A percentile compares a stretch with the other conserved stretches of the same genome.
These are phyloP conservation scores for Cotoneaster glaucophyllus DNA, from an alignment of 306 rosid species.

Conservation along the genomic window DNA sequence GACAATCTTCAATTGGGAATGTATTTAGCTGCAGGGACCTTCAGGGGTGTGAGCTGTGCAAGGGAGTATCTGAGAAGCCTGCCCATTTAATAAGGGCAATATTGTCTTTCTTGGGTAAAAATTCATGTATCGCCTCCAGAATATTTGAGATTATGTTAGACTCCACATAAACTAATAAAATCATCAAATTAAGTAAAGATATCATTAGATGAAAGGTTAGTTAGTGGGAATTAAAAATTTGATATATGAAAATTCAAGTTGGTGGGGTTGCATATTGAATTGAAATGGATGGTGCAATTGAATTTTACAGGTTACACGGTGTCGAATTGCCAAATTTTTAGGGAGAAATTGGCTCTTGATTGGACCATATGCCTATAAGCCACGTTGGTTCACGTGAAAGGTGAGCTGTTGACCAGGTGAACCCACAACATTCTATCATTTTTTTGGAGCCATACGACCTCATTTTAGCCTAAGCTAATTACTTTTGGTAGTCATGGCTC, in stretches of 20 bases:
- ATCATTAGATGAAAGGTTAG: background rate
- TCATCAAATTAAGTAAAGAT: background rate
- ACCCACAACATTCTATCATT: background rate
- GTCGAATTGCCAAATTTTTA: background rate
- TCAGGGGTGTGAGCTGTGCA: too few relatives aligned
- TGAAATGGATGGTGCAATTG: background rate
- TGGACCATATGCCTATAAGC: background rate
- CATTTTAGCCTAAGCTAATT: too few relatives aligned
- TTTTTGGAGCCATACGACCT: background rate
- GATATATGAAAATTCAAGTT: background rate
- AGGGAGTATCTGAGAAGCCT: too few relatives aligned
- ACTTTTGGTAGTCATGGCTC: too few relatives aligned
- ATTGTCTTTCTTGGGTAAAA: too few relatives aligned
- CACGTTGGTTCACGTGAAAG: slow-evolving; percentile 4
- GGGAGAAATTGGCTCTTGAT: background rate
- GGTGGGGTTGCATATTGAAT: background rate
- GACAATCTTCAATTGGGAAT: too few relatives aligned
- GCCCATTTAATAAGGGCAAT: too few relatives aligned
- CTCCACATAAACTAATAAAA: too few relatives aligned
- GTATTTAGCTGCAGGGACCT: too few relatives aligned
- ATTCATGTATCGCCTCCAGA: too few relatives aligned
- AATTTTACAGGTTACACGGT: background rate
- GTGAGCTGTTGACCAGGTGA: slow-evolving; percentile 3
- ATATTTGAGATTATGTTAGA: too few relatives aligned
- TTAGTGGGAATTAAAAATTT: too few relatives aligned